A percentile compares a stretch with the other conserved stretches of the same genome.
phyloP scores from a whole-genome alignment of 176 grass and related monocot genomes.

The Zoysia japonica region DNA sequence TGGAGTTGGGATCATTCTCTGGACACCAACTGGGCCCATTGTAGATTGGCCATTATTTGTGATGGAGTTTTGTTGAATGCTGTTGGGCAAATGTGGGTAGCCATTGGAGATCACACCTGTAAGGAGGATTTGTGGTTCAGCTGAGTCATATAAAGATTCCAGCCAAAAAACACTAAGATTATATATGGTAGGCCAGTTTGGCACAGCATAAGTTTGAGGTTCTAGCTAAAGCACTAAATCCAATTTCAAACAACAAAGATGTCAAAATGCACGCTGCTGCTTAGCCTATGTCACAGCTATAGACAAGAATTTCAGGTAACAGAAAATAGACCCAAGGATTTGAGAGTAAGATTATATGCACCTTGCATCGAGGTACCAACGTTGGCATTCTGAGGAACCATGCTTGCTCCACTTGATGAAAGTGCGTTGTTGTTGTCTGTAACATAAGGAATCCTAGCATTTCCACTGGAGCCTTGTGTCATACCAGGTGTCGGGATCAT shows the following conservation, averaged over 20 bases:
- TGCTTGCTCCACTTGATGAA: slow-evolving; percentile 49
- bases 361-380: slow-evolving; percentile 54
- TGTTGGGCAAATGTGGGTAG: slow-evolving; percentile 64
- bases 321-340: slow-evolving; percentile 3
- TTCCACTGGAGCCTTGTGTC: slow-evolving; percentile 55
- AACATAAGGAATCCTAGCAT: slow-evolving; percentile 51
- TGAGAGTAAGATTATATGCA: slow-evolving; percentile 37
- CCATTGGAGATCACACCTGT: slow-evolving; percentile 72
- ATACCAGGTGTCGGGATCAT: slow-evolving; percentile 99
- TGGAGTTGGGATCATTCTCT: slow-evolving; percentile 86
- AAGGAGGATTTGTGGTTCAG: slow-evolving; percentile 39
- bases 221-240: slow-evolving; percentile 24
- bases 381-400: slow-evolving; percentile 63
- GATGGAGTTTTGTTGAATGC: slow-evolving; percentile 56
- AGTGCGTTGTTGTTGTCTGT: slow-evolving; percentile 62
- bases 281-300: slow-evolving; percentile 16
- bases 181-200: slow-evolving; percentile 2
- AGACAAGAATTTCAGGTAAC: slow-evolving; percentile 24
- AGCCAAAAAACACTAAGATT: slow-evolving; percentile 13
- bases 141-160: slow-evolving; percentile 1
- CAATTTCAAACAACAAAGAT: slow-evolving; percentile 27
- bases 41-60: slow-evolving; percentile 56
- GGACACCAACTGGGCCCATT: slow-evolving; percentile 59
- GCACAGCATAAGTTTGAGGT: slow-evolving; percentile 28
- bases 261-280: neutral